A percentile compares a stretch with the other conserved stretches of the same genome.
Conservation (phyloP, 2,329 filamentous ascomycete species). For the Clarireedia paspali region DNA sequence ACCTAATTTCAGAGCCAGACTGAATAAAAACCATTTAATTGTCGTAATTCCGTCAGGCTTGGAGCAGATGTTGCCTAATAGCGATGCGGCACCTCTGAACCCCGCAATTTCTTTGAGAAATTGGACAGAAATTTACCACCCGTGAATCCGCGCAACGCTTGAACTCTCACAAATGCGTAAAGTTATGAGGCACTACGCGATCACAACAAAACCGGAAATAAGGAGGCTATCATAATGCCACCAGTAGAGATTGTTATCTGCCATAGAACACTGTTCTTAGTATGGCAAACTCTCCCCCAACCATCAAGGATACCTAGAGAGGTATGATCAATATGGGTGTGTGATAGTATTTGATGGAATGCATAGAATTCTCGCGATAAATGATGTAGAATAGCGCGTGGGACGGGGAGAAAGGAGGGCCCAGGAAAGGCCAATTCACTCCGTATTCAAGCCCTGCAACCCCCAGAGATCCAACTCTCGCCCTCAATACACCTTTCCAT, state of each 20-base stretch:
- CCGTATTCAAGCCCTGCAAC: neutral
- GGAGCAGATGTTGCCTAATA: neutral
- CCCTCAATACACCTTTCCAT: neutral
- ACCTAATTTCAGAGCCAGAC: neutral
- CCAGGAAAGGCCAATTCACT: neutral
- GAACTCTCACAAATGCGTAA: neutral
- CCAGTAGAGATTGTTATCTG: neutral
- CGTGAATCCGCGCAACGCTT: neutral
- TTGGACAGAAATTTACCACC: slow-evolving; percentile 2
- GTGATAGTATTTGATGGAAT: neutral
- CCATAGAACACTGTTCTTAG: slow-evolving; percentile 5
- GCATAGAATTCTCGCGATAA: neutral
- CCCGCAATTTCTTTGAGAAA: neutral
- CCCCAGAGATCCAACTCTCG: neutral
- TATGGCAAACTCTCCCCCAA: neutral
- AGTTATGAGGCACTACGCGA: slow-evolving; percentile 8
- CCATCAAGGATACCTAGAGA: neutral
- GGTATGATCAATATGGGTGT: neutral
- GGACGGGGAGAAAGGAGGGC: neutral
- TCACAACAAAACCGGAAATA: slow-evolving; percentile 7
- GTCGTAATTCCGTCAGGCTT: neutral
- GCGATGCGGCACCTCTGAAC: slow-evolving; percentile 1
- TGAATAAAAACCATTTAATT: neutral
- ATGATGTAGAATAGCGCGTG: neutral
- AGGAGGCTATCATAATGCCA: neutral